Percentiles rank a stretch among this genome's conserved stretches.
Conservation (phyloP, 2,329 filamentous ascomycete species). For the Ascosphaera aggregata region DNA sequence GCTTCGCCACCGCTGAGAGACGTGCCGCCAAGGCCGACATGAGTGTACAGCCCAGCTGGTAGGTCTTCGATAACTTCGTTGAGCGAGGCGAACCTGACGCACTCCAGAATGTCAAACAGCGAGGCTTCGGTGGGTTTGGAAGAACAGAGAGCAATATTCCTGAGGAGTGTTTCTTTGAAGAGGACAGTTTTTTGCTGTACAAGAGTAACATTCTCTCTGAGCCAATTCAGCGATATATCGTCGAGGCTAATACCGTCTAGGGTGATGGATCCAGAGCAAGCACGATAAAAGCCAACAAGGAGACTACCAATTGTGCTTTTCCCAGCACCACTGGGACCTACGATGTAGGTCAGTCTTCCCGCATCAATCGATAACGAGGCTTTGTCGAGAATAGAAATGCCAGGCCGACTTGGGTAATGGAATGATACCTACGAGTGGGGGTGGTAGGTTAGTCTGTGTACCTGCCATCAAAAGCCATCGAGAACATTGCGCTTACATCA, state of each 20-base stretch:
- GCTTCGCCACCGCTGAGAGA: conserved; percentile 65
- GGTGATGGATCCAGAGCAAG: conserved; percentile 37
- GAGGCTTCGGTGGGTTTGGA: conserved; percentile 25
- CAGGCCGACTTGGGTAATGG: conserved; percentile 49
- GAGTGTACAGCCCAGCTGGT: conserved; percentile 46
- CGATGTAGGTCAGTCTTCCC: conserved; percentile 42
- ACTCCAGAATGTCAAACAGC: conserved; percentile 31
- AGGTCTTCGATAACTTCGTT: conserved; percentile 42
- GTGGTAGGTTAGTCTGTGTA: neutral
- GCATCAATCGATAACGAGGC: conserved; percentile 44
- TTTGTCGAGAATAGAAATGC: conserved; percentile 33
- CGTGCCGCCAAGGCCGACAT: conserved; percentile 44
- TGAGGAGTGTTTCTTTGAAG: conserved; percentile 57
- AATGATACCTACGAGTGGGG: conserved; percentile 44
- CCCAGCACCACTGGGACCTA: conserved; percentile 72
- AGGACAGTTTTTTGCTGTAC: conserved; percentile 63
- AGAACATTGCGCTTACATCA: conserved; percentile 27
- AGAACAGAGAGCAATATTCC: conserved; percentile 56
- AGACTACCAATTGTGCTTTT: conserved; percentile 77
- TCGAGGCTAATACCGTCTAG: conserved; percentile 43
- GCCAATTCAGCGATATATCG: conserved; percentile 43
- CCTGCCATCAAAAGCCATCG: neutral
- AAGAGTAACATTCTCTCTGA: conserved; percentile 53
- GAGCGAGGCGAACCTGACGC: conserved; percentile 45
- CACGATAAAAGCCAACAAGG: conserved; percentile 53